A percentile compares a stretch with the other conserved stretches of the same genome.
These are phyloP conservation scores for Crassisporium funariophilum DNA, from an alignment of 768 basidiomycete species.

Conservation along the genomic window DNA sequence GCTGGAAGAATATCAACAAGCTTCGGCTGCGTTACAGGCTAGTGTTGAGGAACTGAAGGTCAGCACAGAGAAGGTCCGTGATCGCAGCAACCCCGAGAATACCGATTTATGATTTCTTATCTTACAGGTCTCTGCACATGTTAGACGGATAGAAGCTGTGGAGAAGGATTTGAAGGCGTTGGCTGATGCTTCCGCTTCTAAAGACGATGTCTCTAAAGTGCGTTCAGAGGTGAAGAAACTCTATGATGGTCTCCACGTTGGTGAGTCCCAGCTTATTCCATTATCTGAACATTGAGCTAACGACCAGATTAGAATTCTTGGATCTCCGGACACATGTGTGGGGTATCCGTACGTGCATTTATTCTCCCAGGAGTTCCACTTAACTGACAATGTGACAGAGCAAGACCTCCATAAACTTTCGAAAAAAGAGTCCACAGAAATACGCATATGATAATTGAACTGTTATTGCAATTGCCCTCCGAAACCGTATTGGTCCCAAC, in stretches of 20 bases:
- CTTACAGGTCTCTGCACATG: conserved; percentile 76
- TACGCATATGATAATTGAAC: conserved; percentile 47
- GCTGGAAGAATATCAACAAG: conserved; percentile 87
- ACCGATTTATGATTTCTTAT: neutral
- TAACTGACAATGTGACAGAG: conserved; percentile 44
- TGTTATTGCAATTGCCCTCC: conserved; percentile 3
- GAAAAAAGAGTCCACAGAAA: conserved; percentile 65
- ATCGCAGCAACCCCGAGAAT: neutral
- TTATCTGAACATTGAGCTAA: neutral
- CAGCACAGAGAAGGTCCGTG: conserved; percentile 75
- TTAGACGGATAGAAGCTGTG: conserved; percentile 80
- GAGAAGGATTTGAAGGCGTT: conserved; percentile 88
- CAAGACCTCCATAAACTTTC: conserved; percentile 77
- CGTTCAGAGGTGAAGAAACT: conserved; percentile 86
- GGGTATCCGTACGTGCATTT: conserved; percentile 74
- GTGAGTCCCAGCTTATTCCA: conserved; percentile 38
- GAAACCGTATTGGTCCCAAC: too few species aligned
- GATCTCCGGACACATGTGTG: conserved; percentile 81
- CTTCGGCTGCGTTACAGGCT: conserved; percentile 83
- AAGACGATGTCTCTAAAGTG: conserved; percentile 78
- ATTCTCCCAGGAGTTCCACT: neutral
- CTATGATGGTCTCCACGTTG: conserved; percentile 81
- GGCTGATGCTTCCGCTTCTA: conserved; percentile 61
- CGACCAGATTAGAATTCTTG: conserved; percentile 61
- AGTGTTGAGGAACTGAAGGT: conserved; percentile 86